A percentile compares a stretch with the other conserved stretches of the same genome.
Evolutionary conservation across 2,329 filamentous ascomycete species (phyloP).

Genomic region (Trichoderma afroharzianum): DNA sequence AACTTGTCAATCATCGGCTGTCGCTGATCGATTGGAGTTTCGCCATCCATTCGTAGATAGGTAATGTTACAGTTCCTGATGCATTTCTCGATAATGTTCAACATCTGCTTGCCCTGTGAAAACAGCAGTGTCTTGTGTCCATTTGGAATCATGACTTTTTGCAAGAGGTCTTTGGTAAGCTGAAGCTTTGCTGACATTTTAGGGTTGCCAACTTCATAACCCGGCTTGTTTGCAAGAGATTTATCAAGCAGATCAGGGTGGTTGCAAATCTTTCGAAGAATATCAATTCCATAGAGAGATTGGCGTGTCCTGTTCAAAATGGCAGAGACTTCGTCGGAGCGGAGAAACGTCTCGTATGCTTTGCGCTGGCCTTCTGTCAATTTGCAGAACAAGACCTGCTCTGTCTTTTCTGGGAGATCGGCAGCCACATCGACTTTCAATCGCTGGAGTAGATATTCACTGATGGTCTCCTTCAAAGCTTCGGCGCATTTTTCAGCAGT

Average conservation of each 20-base stretch:
- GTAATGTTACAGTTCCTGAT: constrained; percentile 66
- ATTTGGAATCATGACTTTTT: constrained; percentile 76
- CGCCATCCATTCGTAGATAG: constrained; percentile 89
- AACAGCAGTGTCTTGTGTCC: constrained; percentile 94
- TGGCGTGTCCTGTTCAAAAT: constrained; percentile 74
- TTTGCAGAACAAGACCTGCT: constrained; percentile 95
- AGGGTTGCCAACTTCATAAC: constrained; percentile 73
- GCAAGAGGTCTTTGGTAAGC: constrained; percentile 81
- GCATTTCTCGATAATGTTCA: constrained; percentile 87
- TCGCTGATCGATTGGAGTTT: constrained; percentile 82
- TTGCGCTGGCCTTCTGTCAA: constrained; percentile 72
- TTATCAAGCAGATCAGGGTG: constrained; percentile 85
- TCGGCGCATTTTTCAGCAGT: constrained; percentile 93
- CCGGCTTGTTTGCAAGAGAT: constrained; percentile 49
- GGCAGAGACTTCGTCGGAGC: constrained; percentile 78
- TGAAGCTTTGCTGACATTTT: constrained; percentile 93
- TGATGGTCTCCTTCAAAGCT: constrained; percentile 88
- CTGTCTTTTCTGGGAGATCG: constrained; percentile 91
- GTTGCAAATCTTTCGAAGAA: constrained; percentile 94
- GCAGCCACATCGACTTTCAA: constrained; percentile 92
- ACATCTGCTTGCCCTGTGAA: constrained; percentile 89
- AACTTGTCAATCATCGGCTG: constrained; percentile 90
- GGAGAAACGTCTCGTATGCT: constrained; percentile 76
- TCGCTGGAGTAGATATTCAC: constrained; percentile 85
- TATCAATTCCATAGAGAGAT: constrained; percentile 84